A percentile compares a stretch with the other conserved stretches of the same genome.
phyloP scores from a whole-genome alignment of 257 asterid species.

The Solanum peruvianum region DNA sequence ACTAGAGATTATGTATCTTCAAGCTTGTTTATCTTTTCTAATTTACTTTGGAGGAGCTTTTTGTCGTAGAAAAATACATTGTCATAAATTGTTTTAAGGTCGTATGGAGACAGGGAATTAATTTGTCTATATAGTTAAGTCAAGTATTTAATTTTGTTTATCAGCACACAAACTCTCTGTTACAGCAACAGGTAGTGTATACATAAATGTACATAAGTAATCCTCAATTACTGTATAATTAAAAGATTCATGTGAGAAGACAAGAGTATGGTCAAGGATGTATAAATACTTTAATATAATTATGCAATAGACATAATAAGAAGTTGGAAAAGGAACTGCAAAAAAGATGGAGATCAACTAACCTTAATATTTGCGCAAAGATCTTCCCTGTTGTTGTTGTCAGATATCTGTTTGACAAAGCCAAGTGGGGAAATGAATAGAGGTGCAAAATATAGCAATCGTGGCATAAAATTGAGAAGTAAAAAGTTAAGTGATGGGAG shows the following conservation, averaged over 20 bases:
- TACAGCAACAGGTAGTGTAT: not conserved
- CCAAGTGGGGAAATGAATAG: not conserved
- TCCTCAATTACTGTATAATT: not conserved
- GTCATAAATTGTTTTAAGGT: not conserved
- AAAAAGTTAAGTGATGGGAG: not conserved
- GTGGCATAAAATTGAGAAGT: not conserved
- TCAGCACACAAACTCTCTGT: not conserved
- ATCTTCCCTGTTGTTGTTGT: conserved; percentile 59
- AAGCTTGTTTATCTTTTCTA: not conserved
- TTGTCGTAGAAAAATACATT: not conserved
- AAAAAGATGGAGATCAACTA: conserved; percentile 3
- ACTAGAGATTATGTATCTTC: not conserved
- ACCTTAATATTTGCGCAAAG: conserved; percentile 71
- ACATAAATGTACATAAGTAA: not conserved
- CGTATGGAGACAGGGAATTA: not conserved
- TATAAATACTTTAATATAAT: not conserved
- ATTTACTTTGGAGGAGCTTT: not conserved
- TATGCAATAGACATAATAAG: not conserved
- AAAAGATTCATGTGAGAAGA: not conserved
- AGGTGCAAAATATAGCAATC: not conserved
- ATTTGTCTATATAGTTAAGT: not conserved
- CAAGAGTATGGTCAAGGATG: not conserved
- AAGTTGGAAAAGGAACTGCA: not conserved
- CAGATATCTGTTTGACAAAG: conserved; percentile 38
- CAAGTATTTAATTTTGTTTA: not conserved